A percentile compares a stretch with the other conserved stretches of the same genome.
phyloP scores from a whole-genome alignment of 306 rosid species.

The Betula pendula region DNA sequence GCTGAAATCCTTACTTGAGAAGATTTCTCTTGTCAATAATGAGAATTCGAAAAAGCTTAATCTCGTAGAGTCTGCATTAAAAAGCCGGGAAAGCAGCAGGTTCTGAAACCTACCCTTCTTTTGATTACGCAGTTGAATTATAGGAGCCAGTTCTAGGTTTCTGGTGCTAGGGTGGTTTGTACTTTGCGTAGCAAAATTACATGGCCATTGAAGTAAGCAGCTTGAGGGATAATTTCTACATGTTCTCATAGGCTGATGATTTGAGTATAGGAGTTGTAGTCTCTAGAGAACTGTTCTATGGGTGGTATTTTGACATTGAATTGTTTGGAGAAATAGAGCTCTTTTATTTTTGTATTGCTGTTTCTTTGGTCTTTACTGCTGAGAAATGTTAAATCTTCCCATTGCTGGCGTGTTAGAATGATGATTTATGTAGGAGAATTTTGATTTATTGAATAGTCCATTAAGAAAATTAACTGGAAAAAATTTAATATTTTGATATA shows the following conservation, averaged over 20 bases:
- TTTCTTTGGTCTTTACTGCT: neutral
- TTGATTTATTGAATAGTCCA: no score
- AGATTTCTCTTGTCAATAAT: constrained; percentile 64
- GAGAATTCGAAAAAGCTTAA: constrained; percentile 71
- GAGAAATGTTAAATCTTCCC: neutral
- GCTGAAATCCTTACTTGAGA: constrained; percentile 75
- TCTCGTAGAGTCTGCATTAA: constrained; percentile 67
- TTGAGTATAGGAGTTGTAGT: no score
- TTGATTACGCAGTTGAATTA: constrained; percentile 7
- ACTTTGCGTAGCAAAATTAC: no score
- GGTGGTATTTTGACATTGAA: no score
- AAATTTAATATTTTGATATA: no score
- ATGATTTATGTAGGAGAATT: neutral
- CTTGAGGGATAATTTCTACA: no score
- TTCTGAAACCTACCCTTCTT: constrained; percentile 28
- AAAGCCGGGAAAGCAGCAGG: constrained; percentile 46
- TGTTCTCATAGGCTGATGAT: no score
- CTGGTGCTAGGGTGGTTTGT: neutral
- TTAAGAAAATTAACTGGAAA: no score
- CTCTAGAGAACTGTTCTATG: no score
- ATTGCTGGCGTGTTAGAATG: neutral
- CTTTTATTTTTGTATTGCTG: neutral
- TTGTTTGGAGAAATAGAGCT: neutral
- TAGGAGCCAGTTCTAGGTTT: neutral
- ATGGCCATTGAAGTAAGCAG: no score